Evolutionary conservation across 441 rosid species (phyloP).

Genomic region (Euphorbia celastroides): DNA sequence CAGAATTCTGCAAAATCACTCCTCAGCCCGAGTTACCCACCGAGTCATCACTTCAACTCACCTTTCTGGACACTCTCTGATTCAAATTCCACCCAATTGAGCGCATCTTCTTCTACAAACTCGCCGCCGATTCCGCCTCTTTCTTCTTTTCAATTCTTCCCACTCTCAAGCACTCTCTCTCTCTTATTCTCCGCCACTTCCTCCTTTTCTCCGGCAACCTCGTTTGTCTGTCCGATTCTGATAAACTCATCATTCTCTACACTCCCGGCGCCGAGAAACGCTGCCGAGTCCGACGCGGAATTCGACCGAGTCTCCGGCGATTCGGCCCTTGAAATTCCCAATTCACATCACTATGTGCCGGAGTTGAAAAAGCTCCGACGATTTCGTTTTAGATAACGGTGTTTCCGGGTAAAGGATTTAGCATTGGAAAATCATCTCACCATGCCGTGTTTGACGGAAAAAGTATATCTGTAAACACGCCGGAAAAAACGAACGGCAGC

Average conservation of each 20-base stretch:
- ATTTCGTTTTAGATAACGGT: slow-evolving; percentile 17
- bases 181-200: slow-evolving; percentile 26
- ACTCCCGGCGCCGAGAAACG: background rate
- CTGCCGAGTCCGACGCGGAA: too few species aligned
- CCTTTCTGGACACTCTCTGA: slow-evolving; percentile 14
- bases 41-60: slow-evolving; percentile 2
- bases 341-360: slow-evolving; percentile 14
- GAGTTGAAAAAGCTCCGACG: background rate
- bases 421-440: slow-evolving; percentile 6
- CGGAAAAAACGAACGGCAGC: background rate
- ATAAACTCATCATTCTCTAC: slow-evolving; percentile 8
- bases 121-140: background rate
- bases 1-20: background rate
- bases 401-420: slow-evolving; percentile 12
- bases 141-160: slow-evolving; percentile 19
- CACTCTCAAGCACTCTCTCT: slow-evolving; percentile 21
- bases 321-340: background rate
- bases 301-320: slow-evolving; percentile 5
- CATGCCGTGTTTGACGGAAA: too few species aligned
- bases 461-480: background rate
- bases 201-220: slow-evolving; percentile 24
- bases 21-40: too few species aligned
- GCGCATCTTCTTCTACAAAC: slow-evolving; percentile 8
- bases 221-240: background rate
- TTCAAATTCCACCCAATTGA: too few species aligned